phyloP scores from a whole-genome alignment of 2,329 filamentous ascomycete species.

The Aspergillus aculeatinus region DNA sequence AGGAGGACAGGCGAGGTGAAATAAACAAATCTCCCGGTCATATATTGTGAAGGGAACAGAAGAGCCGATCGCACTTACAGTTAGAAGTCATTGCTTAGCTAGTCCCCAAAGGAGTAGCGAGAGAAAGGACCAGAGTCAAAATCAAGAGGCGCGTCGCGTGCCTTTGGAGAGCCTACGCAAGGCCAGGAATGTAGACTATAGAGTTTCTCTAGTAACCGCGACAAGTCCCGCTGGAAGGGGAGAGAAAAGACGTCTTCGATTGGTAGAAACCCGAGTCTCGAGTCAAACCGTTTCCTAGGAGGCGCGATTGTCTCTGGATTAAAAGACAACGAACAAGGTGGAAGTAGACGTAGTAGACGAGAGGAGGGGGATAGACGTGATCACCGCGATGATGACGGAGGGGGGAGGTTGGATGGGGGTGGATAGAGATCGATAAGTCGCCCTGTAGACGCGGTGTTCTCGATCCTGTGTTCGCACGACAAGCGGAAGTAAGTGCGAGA shows the following conservation, averaged over 20 bases:
- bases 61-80: constrained; percentile 38
- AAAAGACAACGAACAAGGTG: constrained; percentile 12
- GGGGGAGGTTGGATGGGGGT: not conserved
- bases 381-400: constrained; percentile 6
- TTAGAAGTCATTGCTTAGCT: constrained; percentile 35
- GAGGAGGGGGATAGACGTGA: constrained; percentile 8
- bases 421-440: constrained; percentile 13
- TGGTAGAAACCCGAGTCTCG: not conserved
- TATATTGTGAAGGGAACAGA: constrained; percentile 25
- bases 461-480: constrained; percentile 10
- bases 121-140: constrained; percentile 16
- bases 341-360: constrained; percentile 7
- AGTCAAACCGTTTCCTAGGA: constrained; percentile 18
- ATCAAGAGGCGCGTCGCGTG: constrained; percentile 38
- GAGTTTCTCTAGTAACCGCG: constrained; percentile 36
- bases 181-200: constrained; percentile 44
- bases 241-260: constrained; percentile 7
- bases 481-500: constrained; percentile 6
- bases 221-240: constrained; percentile 15
- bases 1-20: constrained; percentile 40
- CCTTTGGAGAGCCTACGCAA: constrained; percentile 36
- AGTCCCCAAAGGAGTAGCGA: constrained; percentile 25
- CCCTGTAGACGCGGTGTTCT: constrained; percentile 19
- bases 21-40: constrained; percentile 40
- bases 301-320: constrained; percentile 23